These are phyloP conservation scores for Fusarium clavum DNA, from an alignment of 2,329 filamentous ascomycete genomes.

Conservation along the genomic window DNA sequence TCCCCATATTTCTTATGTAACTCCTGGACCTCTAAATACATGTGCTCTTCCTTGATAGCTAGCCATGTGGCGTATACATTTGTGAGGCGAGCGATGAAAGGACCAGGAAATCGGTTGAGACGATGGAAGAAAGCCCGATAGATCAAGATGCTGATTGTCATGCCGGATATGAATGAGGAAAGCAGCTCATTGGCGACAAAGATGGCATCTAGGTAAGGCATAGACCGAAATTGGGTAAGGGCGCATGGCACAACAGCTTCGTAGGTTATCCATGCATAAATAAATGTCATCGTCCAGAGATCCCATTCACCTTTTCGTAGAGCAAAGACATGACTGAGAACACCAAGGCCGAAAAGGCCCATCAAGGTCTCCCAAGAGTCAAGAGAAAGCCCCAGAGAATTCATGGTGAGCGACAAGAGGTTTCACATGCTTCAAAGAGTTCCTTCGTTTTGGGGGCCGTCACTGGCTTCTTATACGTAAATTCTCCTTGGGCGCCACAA, in stretches of 20 bases:
- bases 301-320: constrained; percentile 32
- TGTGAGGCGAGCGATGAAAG: constrained; percentile 22
- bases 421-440: not conserved
- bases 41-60: not conserved
- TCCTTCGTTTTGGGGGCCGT: not conserved
- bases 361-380: not conserved
- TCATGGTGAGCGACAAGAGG: not conserved
- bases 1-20: constrained; percentile 31
- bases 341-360: not conserved
- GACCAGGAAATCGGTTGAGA: constrained; percentile 22
- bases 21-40: constrained; percentile 21
- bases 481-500: not conserved
- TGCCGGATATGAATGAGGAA: not conserved
- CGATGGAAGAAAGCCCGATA: constrained; percentile 33
- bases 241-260: not conserved
- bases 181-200: not conserved
- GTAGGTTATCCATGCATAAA: not conserved
- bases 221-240: not conserved
- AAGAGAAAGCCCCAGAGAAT: not conserved
- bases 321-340: not conserved
- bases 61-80: constrained; percentile 6
- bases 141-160: constrained; percentile 3
- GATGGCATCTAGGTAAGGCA: not conserved
- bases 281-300: not conserved
- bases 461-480: not conserved